Percentiles rank a stretch among this genome's conserved stretches.
Conservation (phyloP, 768 basidiomycete species). For the Candolleomyces aberdarensis region DNA sequence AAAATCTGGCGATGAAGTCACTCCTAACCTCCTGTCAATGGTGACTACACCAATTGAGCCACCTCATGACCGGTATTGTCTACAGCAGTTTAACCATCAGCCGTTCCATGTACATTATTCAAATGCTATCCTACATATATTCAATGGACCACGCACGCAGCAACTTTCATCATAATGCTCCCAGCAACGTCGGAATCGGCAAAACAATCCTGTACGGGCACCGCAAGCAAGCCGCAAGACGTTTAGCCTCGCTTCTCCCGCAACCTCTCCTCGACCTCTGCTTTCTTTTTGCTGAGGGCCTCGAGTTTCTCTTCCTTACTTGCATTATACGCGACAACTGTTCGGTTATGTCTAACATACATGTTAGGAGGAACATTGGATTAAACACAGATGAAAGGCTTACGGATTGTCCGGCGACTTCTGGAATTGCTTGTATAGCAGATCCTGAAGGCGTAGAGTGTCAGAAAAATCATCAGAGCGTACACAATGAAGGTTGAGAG, state of each 20-base stretch:
- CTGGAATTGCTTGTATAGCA: slow-evolving; percentile 92
- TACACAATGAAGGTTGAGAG: background rate
- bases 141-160: too few species aligned
- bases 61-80: too few species aligned
- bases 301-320: slow-evolving; percentile 82
- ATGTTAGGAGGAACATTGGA: background rate
- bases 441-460: slow-evolving; percentile 49
- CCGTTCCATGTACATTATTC: too few species aligned
- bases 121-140: too few species aligned
- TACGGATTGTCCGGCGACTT: slow-evolving; percentile 96
- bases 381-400: slow-evolving; percentile 21
- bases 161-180: too few species aligned
- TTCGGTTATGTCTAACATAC: slow-evolving; percentile 74
- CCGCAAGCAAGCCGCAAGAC: background rate
- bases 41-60: too few species aligned
- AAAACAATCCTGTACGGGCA: background rate
- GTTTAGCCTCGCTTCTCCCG: slow-evolving; percentile 35
- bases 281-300: slow-evolving; percentile 66
- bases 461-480: slow-evolving; percentile 6
- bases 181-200: background rate
- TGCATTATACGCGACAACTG: slow-evolving; percentile 76
- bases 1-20: too few species aligned
- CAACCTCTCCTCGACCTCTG: slow-evolving; percentile 64
- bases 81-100: too few species aligned
- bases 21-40: too few species aligned